phyloP scores from a whole-genome alignment of 2,329 filamentous ascomycete species.

The Onygenales sp. region DNA sequence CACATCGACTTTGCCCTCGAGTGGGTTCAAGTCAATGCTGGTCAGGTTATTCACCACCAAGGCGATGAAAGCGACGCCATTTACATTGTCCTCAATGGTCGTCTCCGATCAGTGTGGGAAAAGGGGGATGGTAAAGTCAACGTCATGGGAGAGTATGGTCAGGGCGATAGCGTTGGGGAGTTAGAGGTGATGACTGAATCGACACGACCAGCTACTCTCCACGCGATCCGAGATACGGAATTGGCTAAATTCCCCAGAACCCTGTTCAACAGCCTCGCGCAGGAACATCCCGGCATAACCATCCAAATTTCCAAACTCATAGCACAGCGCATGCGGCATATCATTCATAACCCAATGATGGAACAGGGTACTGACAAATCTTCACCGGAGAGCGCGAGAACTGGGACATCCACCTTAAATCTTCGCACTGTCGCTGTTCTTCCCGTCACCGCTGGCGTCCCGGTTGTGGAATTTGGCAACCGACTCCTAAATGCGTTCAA shows the following conservation, averaged over 20 bases:
- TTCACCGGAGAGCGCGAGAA: constrained; percentile 40
- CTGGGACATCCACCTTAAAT: constrained; percentile 75
- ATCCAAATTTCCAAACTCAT: constrained; percentile 99
- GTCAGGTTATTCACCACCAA: constrained; percentile 89
- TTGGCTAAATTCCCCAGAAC: constrained; percentile 92
- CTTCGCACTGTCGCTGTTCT: constrained; percentile 86
- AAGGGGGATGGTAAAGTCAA: constrained; percentile 70
- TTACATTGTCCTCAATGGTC: constrained; percentile 92
- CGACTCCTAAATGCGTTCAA: constrained; percentile 76
- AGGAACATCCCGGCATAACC: constrained; percentile 95
- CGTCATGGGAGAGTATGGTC: constrained; percentile 84
- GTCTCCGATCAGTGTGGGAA: constrained; percentile 75
- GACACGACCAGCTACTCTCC: constrained; percentile 76
- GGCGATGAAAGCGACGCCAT: constrained; percentile 96
- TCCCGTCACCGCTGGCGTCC: constrained; percentile 82
- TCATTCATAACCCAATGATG: constrained; percentile 71
- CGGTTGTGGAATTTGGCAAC: constrained; percentile 90
- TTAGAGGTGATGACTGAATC: constrained; percentile 96
- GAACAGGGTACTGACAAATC: constrained; percentile 55
- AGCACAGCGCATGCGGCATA: constrained; percentile 80
- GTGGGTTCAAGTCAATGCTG: constrained; percentile 94
- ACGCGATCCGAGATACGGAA: constrained; percentile 94
- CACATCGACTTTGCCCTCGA: constrained; percentile 98
- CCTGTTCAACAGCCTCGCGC: constrained; percentile 91
- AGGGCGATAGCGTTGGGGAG: constrained; percentile 95